Evolutionary conservation across 2,329 filamentous ascomycete species (phyloP), one percentile per base, ranked within the genome.

Genomic region (Talaromyces sp.): DNA sequence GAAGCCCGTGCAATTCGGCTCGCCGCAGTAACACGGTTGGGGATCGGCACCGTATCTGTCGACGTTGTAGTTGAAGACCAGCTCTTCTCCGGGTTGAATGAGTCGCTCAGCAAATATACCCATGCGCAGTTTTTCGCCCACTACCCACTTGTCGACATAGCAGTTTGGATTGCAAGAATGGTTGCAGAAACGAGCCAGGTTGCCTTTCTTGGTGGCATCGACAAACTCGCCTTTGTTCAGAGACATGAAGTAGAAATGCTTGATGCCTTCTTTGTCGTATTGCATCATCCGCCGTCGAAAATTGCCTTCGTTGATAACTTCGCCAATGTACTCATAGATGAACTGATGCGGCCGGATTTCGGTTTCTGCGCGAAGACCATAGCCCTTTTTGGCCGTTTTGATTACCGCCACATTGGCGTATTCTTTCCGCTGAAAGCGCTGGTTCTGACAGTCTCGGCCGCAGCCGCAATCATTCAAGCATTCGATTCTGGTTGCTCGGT

Each of bases 161-260:
- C 92, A 97, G 72, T 99, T 99, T 19, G 94, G 94, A 74, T 94
- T 96, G 83, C 94, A 99, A 9, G 94, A 97, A 75, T 99, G 94
- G 71, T 99, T 99, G 84, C 94, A 99, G 72, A 99, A 99, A 31
- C 94, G 88, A 56, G 92, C 94, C 6, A 99, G 84, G 67, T 97
- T 97, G 56, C 94, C 94, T 74, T 91, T 96, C 73, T 94, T 96
- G 10, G 94, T 99, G 24, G 94, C 94, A 77, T 99, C 94, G 61
- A 99, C 92, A 71, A 97, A 99, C 74, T 97, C 94, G 69, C 88
- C 90, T 74, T 96, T 96, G 71, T 87, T 96, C 63, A 99, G 86
- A 29, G 94, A 97, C 94, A 99, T 99, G 80, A 99, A 99, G 77
- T 99, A 99, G 75, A 99, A 99, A 77, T 99, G 94, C 75, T 95